Evolutionary conservation across 192 early-diverging fungal species (phyloP).

Genomic region (Thamnidium elegans): DNA sequence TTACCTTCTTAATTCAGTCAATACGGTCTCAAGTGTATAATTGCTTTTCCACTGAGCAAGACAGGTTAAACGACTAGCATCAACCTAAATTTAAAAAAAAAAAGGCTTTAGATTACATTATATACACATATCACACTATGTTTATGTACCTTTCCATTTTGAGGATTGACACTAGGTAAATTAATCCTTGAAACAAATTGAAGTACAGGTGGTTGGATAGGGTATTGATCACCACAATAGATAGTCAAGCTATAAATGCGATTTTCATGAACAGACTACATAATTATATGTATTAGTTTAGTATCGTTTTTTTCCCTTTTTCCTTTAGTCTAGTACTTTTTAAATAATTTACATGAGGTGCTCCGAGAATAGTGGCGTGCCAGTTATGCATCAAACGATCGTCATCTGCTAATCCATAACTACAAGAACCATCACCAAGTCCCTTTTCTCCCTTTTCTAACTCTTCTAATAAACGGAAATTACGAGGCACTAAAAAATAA

Average conservation of each 20-base stretch:
- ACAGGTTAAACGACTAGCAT: constrained; percentile 58
- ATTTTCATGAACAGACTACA: constrained; percentile 95
- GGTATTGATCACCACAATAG: constrained; percentile 83
- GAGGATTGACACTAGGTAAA: constrained; percentile 80
- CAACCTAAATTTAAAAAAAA: constrained; percentile 54
- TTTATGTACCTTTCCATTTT: constrained; percentile 65
- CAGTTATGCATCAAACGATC: constrained; percentile 79
- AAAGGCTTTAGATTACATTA: not conserved
- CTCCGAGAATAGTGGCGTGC: constrained; percentile 94
- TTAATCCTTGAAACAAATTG: constrained; percentile 83
- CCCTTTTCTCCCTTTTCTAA: constrained; percentile 98
- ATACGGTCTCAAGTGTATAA: constrained; percentile 76
- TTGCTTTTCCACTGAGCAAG: constrained; percentile 83
- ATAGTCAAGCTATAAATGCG: constrained; percentile 89
- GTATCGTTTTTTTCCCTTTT: not conserved
- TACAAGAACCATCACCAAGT: constrained; percentile 88
- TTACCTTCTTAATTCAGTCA: constrained; percentile 80
- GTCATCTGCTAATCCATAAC: constrained; percentile 84
- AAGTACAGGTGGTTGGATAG: constrained; percentile 75
- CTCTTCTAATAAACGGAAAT: constrained; percentile 94
- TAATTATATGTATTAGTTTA: not conserved
- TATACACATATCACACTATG: not conserved
- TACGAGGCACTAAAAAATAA: constrained; percentile 44
- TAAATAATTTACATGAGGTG: constrained; percentile 60
- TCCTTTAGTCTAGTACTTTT: too few species aligned